Conservation (phyloP, 176 grass and related monocot genomes). For the Oryza glaberrima region DNA sequence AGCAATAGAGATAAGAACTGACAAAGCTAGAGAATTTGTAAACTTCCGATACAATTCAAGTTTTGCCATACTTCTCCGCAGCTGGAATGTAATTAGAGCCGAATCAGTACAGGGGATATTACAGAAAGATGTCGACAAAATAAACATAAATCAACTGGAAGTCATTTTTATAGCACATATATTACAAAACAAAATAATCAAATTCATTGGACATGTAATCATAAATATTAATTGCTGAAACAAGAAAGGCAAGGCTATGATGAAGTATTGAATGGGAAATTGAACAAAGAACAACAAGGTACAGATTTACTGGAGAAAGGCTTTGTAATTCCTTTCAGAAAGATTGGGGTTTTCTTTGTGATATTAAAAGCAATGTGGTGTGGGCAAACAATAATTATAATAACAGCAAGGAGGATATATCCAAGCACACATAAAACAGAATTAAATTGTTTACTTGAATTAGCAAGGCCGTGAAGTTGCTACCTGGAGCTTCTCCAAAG, state of each 20-base stretch:
- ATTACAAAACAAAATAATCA: not conserved
- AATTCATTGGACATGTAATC: constrained; percentile 23
- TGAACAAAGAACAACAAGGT: constrained; percentile 8
- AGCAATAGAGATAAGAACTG: constrained; percentile 91
- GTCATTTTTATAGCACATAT: not conserved
- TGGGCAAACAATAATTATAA: constrained; percentile 5
- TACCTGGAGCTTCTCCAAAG: constrained; percentile 99
- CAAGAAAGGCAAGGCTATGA: constrained; percentile 15
- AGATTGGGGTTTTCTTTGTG: not conserved
- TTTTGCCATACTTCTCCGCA: constrained; percentile 93
- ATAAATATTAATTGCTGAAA: constrained; percentile 19
- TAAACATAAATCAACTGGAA: not conserved
- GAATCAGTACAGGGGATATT: constrained; percentile 31
- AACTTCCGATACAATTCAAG: constrained; percentile 98
- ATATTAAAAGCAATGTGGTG: not conserved
- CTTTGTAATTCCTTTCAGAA: constrained; percentile 7
- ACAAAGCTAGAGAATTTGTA: constrained; percentile 85
- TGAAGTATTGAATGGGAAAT: constrained; percentile 1
- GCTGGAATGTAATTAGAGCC: constrained; percentile 50
- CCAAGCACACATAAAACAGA: constrained; percentile 7
- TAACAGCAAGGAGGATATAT: not conserved
- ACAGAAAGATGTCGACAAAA: not conserved
- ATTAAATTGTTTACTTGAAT: constrained; percentile 29
- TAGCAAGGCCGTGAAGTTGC: constrained; percentile 22
- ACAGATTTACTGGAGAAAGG: constrained; percentile 13